phyloP scores from a whole-genome alignment of 768 basidiomycete species.

The Xerocomellus intermedius region DNA sequence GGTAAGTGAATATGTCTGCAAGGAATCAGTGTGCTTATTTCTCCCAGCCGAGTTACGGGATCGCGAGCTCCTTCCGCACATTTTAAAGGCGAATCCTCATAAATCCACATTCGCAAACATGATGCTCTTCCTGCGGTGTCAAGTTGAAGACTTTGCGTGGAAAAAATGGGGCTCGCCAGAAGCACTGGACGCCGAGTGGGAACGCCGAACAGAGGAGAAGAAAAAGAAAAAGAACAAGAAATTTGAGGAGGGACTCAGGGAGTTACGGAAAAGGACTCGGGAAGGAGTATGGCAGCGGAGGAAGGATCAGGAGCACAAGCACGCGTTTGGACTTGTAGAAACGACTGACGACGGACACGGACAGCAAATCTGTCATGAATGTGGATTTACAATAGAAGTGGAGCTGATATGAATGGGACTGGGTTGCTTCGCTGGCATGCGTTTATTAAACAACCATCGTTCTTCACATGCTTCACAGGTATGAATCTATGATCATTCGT shows the following conservation, averaged over 20 bases:
- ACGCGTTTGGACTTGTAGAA: conserved; percentile 69
- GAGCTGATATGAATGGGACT: conserved; percentile 61
- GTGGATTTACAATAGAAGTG: conserved; percentile 89
- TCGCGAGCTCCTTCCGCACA: conserved; percentile 86
- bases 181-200: conserved; percentile 85
- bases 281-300: conserved; percentile 89
- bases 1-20: conserved; percentile 45
- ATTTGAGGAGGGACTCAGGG: conserved; percentile 86
- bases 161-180: conserved; percentile 97
- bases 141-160: conserved; percentile 96
- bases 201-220: conserved; percentile 74
- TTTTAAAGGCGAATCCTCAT: conserved; percentile 93
- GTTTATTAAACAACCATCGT: background rate
- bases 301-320: conserved; percentile 85
- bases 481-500: too few relatives aligned
- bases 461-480: too few relatives aligned
- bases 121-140: conserved; percentile 95
- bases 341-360: conserved; percentile 51
- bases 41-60: conserved; percentile 87
- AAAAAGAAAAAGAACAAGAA: conserved; percentile 91
- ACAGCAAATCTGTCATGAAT: conserved; percentile 79
- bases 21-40: background rate
- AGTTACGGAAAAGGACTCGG: conserved; percentile 79
- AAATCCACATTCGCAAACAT: conserved; percentile 96
- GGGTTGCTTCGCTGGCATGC: background rate